Evolutionary conservation across 257 asterid species (phyloP), one percentile per base, ranked within the genome.

Genomic region (Solanum boliviense): DNA sequence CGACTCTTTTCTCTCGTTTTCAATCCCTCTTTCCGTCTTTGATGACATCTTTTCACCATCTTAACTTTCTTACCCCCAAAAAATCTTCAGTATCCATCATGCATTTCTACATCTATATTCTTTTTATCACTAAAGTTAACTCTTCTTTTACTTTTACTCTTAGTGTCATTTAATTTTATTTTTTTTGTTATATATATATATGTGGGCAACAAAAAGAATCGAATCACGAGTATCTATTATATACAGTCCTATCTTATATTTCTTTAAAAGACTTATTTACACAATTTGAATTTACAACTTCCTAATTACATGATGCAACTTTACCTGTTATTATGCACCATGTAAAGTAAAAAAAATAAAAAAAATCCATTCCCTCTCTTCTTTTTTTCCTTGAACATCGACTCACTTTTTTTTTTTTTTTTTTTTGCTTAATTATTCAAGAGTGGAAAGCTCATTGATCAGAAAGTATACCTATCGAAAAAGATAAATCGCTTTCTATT

Each of bases 11-110:
- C 70, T 62, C 29, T 21, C 48, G 16, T 73, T 73, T 73, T 35
- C 82, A 74, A 74, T 23, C 48, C 29, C 48, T 71, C 74, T 71
- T 71, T 74, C 48, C 82, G 82, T 13, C 18, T 74, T 74, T 74
- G 48, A 74, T 74, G 82, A 74, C 82, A 74, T 35, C 41, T 74
- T 21, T 74, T 74, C 29, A 35, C 29, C 82, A 74, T 10, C 82
- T 21, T 74, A 74, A 35, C 82, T 74, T 74, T 74, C 48, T 35
- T 35, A 35, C 18, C 52, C 48, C 16, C 13, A 56, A 58, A 58
- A 20, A 20, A 74, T 35, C 52, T 74, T 35, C 31, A 21, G 1
- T 21, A 74, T 35, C 46, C 9, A 20, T 32, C 39, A 32, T 72
- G 3, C 35, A 68, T 68, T 68, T 62, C 70, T 62, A 62, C 29